Conservation (phyloP, 208 protist species). For the Trypanosoma scelopori region DNA sequence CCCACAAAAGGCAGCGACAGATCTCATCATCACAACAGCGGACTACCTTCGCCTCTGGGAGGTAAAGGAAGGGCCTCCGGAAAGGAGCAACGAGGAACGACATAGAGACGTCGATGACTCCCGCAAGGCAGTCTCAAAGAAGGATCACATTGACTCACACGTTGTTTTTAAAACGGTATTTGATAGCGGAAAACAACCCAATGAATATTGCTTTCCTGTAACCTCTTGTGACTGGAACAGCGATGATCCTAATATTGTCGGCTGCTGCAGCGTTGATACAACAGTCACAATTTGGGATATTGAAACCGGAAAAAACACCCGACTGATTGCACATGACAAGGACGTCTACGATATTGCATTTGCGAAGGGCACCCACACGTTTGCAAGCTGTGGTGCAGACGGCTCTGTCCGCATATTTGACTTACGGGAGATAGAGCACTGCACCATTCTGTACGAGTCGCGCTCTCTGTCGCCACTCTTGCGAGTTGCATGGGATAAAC, state of each 20-base stretch:
- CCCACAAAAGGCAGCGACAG: slow-evolving; percentile 68
- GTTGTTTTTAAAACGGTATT: slow-evolving; percentile 91
- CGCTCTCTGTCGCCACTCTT: slow-evolving; percentile 90
- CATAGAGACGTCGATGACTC: slow-evolving; percentile 18
- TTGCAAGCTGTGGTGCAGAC: slow-evolving; percentile 98
- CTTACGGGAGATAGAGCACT: slow-evolving; percentile 96
- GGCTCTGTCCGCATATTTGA: slow-evolving; percentile 98
- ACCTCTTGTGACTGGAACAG: slow-evolving; percentile 99
- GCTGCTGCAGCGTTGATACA: slow-evolving; percentile 98
- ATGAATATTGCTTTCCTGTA: slow-evolving; percentile 98
- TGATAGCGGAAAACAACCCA: slow-evolving; percentile 78
- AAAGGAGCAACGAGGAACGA: slow-evolving; percentile 15
- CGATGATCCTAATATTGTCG: slow-evolving; percentile 94
- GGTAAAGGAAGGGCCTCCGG: slow-evolving; percentile 50
- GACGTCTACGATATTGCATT: slow-evolving; percentile 99
- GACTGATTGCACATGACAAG: slow-evolving; percentile 99
- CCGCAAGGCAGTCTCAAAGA: slow-evolving; percentile 13
- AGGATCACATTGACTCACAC: slow-evolving; percentile 57
- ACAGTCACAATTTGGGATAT: slow-evolving; percentile 99
- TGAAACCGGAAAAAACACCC: slow-evolving; percentile 87
- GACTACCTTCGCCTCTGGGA: slow-evolving; percentile 99
- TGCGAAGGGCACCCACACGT: slow-evolving; percentile 89
- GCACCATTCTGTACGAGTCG: slow-evolving; percentile 98
- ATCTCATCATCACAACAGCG: slow-evolving; percentile 97
- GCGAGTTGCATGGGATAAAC: slow-evolving; percentile 97